phyloP scores from a whole-genome alignment of 2,329 filamentous ascomycete species.

The Eutypa lata region DNA sequence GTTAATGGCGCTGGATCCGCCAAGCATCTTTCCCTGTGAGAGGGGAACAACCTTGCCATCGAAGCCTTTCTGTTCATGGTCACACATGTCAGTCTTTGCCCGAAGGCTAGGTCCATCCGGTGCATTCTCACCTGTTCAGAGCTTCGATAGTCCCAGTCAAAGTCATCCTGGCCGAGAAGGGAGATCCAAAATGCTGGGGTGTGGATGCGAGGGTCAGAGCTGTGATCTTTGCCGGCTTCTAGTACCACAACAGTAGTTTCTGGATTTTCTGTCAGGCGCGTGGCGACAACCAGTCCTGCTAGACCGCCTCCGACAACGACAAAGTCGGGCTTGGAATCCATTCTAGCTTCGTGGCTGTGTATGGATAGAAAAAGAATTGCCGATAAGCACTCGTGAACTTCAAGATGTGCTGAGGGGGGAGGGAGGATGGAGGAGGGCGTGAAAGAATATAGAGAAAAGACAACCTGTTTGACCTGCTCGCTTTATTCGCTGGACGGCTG shows the following conservation, averaged over 20 bases:
- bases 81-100: neutral
- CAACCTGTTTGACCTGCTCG: too few relatives aligned
- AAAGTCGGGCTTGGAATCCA: neutral
- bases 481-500: too few relatives aligned
- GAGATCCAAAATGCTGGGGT: constrained; percentile 5
- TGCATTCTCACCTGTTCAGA: neutral
- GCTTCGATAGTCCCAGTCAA: constrained; percentile 6
- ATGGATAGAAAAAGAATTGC: too few relatives aligned
- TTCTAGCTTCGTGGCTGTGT: too few relatives aligned
- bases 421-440: too few relatives aligned
- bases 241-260: constrained; percentile 1
- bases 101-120: neutral
- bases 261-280: neutral
- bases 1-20: constrained; percentile 24
- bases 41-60: constrained; percentile 1
- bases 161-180: neutral
- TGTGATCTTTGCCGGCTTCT: constrained; percentile 1
- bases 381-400: too few relatives aligned
- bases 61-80: neutral
- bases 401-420: too few relatives aligned
- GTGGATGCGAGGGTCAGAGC: constrained; percentile 1
- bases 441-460: too few relatives aligned
- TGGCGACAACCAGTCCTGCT: constrained; percentile 1
- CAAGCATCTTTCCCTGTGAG: constrained; percentile 4
- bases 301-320: constrained; percentile 1